phyloP scores from a whole-genome alignment of 192 early-diverging fungal species.

The Backusella liffmaniae region DNA sequence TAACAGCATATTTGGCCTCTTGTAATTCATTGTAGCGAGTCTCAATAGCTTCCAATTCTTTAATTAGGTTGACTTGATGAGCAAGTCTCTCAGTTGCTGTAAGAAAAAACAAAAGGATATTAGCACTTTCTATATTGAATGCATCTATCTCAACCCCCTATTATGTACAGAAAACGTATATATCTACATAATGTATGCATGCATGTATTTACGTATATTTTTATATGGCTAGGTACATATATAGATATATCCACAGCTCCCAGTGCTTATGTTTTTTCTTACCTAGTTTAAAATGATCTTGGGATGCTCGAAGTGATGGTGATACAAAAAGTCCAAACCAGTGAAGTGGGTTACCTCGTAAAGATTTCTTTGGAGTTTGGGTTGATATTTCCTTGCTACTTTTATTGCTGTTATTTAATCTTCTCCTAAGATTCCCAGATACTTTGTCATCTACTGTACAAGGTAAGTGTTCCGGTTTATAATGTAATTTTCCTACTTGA shows the following conservation, averaged over 20 bases:
- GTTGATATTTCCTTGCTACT: not conserved
- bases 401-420: not conserved
- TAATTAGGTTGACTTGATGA: slow-evolving; percentile 17
- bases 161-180: not conserved
- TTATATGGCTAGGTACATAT: no score
- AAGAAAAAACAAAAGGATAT: not conserved
- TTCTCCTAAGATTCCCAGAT: not conserved
- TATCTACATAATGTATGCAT: not conserved
- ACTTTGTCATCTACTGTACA: not conserved
- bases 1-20: not conserved
- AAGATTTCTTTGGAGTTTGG: not conserved
- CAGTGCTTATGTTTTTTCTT: not conserved
- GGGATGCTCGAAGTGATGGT: slow-evolving; percentile 32
- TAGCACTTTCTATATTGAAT: not conserved
- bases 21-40: slow-evolving; percentile 15
- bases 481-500: not conserved
- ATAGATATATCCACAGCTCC: not conserved
- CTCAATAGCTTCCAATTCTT: slow-evolving; percentile 19
- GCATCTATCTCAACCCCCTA: not conserved
- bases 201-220: no score
- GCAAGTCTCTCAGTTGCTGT: slow-evolving; percentile 5
- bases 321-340: slow-evolving; percentile 50
- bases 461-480: not conserved
- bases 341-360: slow-evolving; percentile 32
- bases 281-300: slow-evolving; percentile 42